Base-by-base conservation (phyloP, 805 yeast genomes). In the Yarrowia sp. region DNA sequence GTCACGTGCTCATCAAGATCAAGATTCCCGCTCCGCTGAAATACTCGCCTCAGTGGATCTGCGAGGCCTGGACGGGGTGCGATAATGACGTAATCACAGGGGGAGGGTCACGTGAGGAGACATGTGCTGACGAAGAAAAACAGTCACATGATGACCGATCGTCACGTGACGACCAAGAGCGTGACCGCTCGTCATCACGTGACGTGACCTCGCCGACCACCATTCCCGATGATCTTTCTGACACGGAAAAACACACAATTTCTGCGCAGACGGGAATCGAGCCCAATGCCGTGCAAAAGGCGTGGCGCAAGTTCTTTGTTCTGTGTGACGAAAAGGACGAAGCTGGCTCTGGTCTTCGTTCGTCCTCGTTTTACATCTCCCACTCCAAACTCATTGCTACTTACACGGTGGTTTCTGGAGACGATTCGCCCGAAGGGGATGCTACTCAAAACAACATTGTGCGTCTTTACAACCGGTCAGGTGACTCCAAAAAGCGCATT, bases 11-110 rank as follows among this genome's bases (percentile, higher is more conserved):
- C 24, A 56, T 72, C 60, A 72, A 73, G 65, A 72, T 76, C 43
- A 66, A 69, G 24, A 68, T 74, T 13, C 77, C 78, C 12, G 72
- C 75, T 12, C 77, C 78, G 24, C 65, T 74, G 12, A 68, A 70
- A 67, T 63, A 67, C 38, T 68, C 71, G n/a, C 77, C 77, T 3
- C 73, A 72, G 33, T 71, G 74, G 72, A 58, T 72, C 8, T 65
- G 70, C 13, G 64, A 68, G 47, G 44, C 71, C 6, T 68, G 70
- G 69, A 13, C n/a, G 2, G 44, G 42, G 15, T 61, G 66, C 20
- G 66, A 61, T 19, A 61, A 61, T 20, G 24, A 13, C 2, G 50
- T 19, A 7, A 58, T 58, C 9, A 40, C 44, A n/a, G 10, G 33
- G 4, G 10, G 17, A 5, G 33, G 30, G 15, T 5, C 33, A 19